Evolutionary conservation across 345 rosid genomes (phyloP).

Genomic region (Eucalyptus microcorys): DNA sequence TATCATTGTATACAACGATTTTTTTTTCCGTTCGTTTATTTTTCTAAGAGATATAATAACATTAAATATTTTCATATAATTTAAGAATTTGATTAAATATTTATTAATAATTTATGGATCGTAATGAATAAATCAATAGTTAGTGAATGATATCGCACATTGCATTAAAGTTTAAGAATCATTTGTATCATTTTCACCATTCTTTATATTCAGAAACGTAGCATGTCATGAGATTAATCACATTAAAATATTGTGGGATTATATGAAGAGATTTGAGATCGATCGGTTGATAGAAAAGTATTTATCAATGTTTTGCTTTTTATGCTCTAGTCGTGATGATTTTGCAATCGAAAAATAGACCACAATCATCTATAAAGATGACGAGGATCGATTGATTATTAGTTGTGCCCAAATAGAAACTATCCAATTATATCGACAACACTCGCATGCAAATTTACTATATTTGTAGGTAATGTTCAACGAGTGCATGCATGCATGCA

Average conservation of each 20-base stretch:
- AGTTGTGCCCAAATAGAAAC: fast-evolving
- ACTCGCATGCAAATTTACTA: not conserved
- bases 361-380: too few species aligned
- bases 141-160: too few species aligned
- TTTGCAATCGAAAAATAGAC: too few species aligned
- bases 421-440: too few species aligned
- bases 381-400: too few species aligned
- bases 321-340: too few species aligned
- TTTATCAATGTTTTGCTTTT: too few species aligned
- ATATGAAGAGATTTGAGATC: too few species aligned
- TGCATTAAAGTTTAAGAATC: fast-evolving
- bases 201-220: fast-evolving
- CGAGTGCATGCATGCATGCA: not conserved
- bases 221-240: not conserved
- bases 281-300: fast-evolving
- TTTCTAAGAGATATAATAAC: fast-evolving
- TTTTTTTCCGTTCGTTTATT: not conserved
- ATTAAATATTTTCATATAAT: too few species aligned
- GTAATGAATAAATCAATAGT: too few species aligned
- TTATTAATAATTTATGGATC: fast-evolving
- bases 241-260: not conserved
- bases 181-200: too few species aligned
- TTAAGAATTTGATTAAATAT: too few species aligned
- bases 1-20: fast-evolving
- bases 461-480: not conserved